Evolutionary conservation across 2,329 filamentous ascomycete genomes (phyloP), one percentile per base, ranked within the genome.

Genomic region (Zasmidium angulare): DNA sequence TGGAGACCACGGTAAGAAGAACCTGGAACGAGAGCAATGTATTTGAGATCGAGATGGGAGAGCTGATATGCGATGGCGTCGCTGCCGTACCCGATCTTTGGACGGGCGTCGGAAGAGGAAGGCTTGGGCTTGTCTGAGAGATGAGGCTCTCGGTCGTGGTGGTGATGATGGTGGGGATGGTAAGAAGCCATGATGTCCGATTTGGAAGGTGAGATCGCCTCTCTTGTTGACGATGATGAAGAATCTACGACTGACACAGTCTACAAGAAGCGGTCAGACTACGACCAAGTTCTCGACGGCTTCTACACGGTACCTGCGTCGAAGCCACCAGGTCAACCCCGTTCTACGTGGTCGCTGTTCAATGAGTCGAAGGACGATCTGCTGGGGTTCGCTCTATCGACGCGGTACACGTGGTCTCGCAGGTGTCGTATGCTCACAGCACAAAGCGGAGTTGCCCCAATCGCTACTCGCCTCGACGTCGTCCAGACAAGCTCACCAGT

Each of bases 1-100:
- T 65, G 63, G 21, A 65, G 58, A 17, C 63, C 63, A 22, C 63
- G 55, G 29, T 65, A 65, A n/a, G 58, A 61, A 1, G 63, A 65
- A 4, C 63, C 63, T n/a, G 63, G 63, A 9, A 65, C 63, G 9
- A 65, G 61, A 24, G 63, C 61, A 17, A 65, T 63, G 46, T 61
- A 65, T n/a, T 59, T 52, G 21, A 65, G 46, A 19, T 56, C 50
- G 9, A 65, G 54, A n/a, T 55, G 55, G 19, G 63, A 63, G 21
- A 65, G 61, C 49, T 65, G 63, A 36, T 63, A 58, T 36, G 62
- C 61, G 29, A 61, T 43, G 9, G 52, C 55, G 55, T 61, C 59
- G 54, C 51, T 55, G 56, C 59, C 59, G 40, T 50, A 61, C 2
- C 36, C 49, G n/a, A 57, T 56, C 19, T 2, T 22, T 19, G 50